Percentiles rank a stretch among this genome's conserved stretches.
phyloP scores from a whole-genome alignment of 208 protist genomes.

The Tritrichomonas foetus region DNA sequence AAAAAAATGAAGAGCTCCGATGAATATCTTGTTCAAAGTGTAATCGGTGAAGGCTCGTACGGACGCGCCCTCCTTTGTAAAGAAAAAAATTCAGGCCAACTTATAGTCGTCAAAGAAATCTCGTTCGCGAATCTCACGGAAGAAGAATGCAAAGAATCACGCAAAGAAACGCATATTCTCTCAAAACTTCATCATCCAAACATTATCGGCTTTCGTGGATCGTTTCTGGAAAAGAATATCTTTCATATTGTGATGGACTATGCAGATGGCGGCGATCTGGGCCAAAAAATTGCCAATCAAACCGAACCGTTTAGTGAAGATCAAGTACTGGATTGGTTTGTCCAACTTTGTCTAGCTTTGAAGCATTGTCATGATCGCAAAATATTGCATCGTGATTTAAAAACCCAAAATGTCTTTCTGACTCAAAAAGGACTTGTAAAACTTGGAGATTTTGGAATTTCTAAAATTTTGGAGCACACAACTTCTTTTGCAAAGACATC shows the following conservation, averaged over 20 bases:
- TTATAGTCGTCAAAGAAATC: slow-evolving; percentile 3
- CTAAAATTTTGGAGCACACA: neutral
- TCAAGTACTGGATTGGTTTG: slow-evolving; percentile 28
- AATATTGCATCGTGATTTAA: slow-evolving; percentile 63
- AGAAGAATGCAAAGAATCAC: neutral
- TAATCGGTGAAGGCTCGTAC: neutral
- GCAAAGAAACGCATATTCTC: neutral
- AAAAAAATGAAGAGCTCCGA: neutral
- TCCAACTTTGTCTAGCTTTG: slow-evolving; percentile 59
- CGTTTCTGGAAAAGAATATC: neutral
- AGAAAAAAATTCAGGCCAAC: neutral
- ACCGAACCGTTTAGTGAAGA: neutral
- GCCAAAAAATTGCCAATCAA: neutral
- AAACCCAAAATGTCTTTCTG: slow-evolving; percentile 40
- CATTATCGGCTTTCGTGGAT: neutral
- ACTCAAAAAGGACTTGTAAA: slow-evolving; percentile 37
- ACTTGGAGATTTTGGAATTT: slow-evolving; percentile 45
- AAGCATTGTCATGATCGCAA: slow-evolving; percentile 62
- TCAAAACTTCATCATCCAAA: neutral
- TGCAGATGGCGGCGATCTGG: slow-evolving; percentile 44
- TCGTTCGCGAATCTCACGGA: neutral
- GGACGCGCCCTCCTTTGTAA: neutral
- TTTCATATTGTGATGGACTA: slow-evolving; percentile 45
- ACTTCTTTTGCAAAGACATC: neutral
- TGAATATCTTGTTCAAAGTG: neutral